Evolutionary conservation across 352 stramenopile species (phyloP), one percentile per base, ranked within the genome.

Genomic region (Hyphochytrium catenoides): DNA sequence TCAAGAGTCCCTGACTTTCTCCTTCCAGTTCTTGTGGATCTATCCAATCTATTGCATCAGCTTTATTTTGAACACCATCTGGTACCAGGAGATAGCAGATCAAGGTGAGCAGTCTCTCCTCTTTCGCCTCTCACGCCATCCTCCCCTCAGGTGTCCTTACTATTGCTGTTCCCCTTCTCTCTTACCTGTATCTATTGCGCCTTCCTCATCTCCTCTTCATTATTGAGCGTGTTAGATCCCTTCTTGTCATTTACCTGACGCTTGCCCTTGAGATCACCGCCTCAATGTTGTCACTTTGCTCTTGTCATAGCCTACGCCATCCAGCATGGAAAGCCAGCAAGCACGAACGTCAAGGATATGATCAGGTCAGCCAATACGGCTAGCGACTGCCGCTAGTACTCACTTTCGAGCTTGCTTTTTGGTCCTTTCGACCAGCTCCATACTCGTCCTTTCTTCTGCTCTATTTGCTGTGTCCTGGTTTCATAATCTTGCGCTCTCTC

Each of bases 11-110:
- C 17, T 40, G 25, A 42, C 22, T 14, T n/a, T n/a, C 1, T 41
- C 3, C 36, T 26, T 15, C 31, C 25, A 74, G 59, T 60, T 65
- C 36, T 45, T 84, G 19, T 84, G 69, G 69, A 84, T 84, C 67
- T 84, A 84, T 44, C 69, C 69, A 28, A 84, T 84, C 48, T 84
- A 84, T 55, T 79, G 64, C 54, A 78, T 84, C 48, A 84, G 69
- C 51, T 84, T 84, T 48, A 84, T 84, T 43, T 48, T 84, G 41
- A 84, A 84, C 46, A 81, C 69, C 11, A 84, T 84, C 53, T 84
- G 69, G 69, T 84, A 84, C 50, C 69, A 84, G 55, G 69, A 84
- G 50, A 81, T 84, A 34, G 69, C 69, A 0, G 69, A 84, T 31
- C 67, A 84, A 43, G 69, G 69, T 83, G 37, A n/a, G 5, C 3